Evolutionary conservation across 2,329 filamentous ascomycete genomes (phyloP), one percentile per base, ranked within the genome.

Genomic region (Colletotrichum somersetense): DNA sequence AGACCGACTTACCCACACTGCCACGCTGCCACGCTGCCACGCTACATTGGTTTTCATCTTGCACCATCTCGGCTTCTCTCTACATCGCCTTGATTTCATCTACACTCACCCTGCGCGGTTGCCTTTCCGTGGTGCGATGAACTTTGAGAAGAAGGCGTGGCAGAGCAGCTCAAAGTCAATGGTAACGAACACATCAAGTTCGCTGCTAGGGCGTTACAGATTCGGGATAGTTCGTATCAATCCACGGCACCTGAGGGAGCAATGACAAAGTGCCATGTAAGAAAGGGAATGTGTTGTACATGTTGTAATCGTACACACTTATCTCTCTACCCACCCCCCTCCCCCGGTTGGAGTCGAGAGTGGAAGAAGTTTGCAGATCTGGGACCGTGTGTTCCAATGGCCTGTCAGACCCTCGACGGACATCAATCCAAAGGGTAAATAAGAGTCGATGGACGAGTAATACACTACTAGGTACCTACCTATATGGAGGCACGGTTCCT

Each of bases 101-200:
- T 42, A n/a, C 18, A 23, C 14, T 57, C 23, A 62, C 58, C 68
- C 48, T 58, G 57, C 50, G 68, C 52, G 23, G 68, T 58, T 52
- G n/a, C 50, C 50, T 66, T 67, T 62, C 44, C 14, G 7, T 58
- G 65, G 57, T 72, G 58, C 68, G 69, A 72, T 68, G 65, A 72
- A 72, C 65, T 72, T 53, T 68, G 58, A 59, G 33, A 38, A 48
- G 23, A 38, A 68, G 65, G 69, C 69, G 58, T 66, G 61, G 66
- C 58, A 53, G 58, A 44, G 65, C 62, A 63, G 65, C 65, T 50
- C 23, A 46, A 58, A 63, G 52, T 68, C 66, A 68, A 63, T 68
- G 69, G 57, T 38, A 63, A 72, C 65, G 65, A 72, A 64, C 69
- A 68, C 65, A 68, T 69, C 69, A 53, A 63, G 65, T 72, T 72